phyloP scores from a whole-genome alignment of 2,329 filamentous ascomycete genomes.

The Diaporthe eres region DNA sequence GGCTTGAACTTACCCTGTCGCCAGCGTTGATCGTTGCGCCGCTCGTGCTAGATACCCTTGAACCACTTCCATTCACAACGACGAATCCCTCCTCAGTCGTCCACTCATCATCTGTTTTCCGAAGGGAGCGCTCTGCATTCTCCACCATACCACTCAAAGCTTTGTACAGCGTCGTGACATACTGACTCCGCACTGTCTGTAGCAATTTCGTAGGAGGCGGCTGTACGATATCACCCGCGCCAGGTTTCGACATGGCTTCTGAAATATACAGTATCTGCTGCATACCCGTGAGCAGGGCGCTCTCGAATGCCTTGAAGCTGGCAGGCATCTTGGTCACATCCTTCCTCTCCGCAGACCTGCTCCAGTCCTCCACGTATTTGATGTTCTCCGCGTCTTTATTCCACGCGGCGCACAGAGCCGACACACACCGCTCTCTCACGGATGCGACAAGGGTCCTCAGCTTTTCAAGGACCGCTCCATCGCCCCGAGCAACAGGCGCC shows the following conservation, averaged over 20 bases:
- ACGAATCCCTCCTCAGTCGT: conserved; percentile 63
- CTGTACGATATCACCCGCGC: conserved; percentile 82
- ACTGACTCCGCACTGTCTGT: conserved; percentile 91
- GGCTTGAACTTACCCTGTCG: conserved; percentile 63
- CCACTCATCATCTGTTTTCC: conserved; percentile 76
- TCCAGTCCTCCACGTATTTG: conserved; percentile 95
- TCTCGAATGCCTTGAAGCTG: conserved; percentile 88
- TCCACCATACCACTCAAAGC: conserved; percentile 96
- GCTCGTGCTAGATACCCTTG: conserved; percentile 52
- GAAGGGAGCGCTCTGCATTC: conserved; percentile 85
- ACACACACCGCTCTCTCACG: conserved; percentile 87
- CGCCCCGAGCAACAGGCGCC: conserved; percentile 70
- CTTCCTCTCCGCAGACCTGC: conserved; percentile 81
- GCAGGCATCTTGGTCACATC: conserved; percentile 94
- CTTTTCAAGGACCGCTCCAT: conserved; percentile 75
- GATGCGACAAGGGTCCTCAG: conserved; percentile 82
- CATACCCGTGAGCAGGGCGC: conserved; percentile 84
- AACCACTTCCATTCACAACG: conserved; percentile 47
- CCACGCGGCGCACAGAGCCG: conserved; percentile 91
- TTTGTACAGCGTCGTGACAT: conserved; percentile 94
- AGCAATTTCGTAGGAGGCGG: conserved; percentile 89
- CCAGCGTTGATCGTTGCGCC: conserved; percentile 67
- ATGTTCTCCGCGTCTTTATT: conserved; percentile 93
- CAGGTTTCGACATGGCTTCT: conserved; percentile 83
- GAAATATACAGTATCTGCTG: conserved; percentile 96